Base-by-base conservation (phyloP, 257 asterid species). In the Galeopsis tetrahit region DNA sequence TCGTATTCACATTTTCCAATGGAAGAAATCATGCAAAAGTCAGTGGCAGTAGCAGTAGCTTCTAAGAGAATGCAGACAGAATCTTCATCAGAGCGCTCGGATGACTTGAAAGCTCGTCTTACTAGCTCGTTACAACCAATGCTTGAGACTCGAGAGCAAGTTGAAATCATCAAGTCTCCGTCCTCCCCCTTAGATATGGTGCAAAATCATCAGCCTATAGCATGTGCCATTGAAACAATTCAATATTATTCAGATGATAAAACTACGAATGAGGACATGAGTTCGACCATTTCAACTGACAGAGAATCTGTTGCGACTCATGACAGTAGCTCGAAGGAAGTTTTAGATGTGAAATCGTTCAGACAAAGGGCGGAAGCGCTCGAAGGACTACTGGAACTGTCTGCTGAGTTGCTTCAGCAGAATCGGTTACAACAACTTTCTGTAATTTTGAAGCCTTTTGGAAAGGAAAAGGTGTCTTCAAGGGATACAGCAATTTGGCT, bases 401-500 rank as follows among this genome's bases (percentile, higher is more conserved):
- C 95, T 28, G 99, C 99, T 1, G 99, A 94, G 32, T 80, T 94
- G 84, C 93, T 94, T 17, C 86, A 88, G 89, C 89, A 91, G 53
- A 86, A 79, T 74, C 85, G 93, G 87, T 65, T 95, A 31, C 95
- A 88, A 72, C 98, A 95, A 66, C 96, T 95, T 52, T 77, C 90
- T 2, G 96, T 90, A 39, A 90, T 95, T 40, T 70, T 95, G 78
- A 92, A 84, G 79, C 98, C 99, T 7, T 95, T 95, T 38, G 98
- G 99, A 8, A 95, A 80, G 82, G 92, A 87, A 39, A 91, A 88
- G 81, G 99, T 95, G 39, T 94, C 98, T n/a, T 96, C 99, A 0
- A 90, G 99, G 73, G 98, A 91, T 76, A 92, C 99, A 7, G 99
- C 97, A 5, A 91, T 95, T 74, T 95, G 98, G 99, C 79, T 95